These are phyloP conservation scores for Stipa capillata DNA, from an alignment of 176 grass and related monocot genomes.

Conservation along the genomic window DNA sequence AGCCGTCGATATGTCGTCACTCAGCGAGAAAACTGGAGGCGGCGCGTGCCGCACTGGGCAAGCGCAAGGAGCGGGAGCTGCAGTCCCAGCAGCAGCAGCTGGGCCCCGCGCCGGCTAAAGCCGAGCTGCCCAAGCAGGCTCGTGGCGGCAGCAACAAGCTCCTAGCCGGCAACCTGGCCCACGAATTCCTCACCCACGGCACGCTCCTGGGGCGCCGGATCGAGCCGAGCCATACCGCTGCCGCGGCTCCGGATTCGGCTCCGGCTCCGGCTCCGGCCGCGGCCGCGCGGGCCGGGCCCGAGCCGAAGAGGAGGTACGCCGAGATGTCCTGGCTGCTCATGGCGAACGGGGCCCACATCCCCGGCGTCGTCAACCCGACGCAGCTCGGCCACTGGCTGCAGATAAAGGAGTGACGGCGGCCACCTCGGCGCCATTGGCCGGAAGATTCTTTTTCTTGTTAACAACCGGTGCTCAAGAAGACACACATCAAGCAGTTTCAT, in stretches of 20 bases:
- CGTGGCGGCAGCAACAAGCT: constrained; percentile 36
- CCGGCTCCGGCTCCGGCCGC: background rate
- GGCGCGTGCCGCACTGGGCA: constrained; percentile 45
- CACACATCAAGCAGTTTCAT: background rate
- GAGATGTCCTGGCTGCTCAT: constrained; percentile 55
- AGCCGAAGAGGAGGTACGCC: constrained; percentile 27
- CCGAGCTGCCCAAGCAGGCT: constrained; percentile 26
- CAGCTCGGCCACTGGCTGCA: constrained; percentile 76
- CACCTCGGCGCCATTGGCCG: background rate
- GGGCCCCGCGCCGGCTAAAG: constrained; percentile 8
- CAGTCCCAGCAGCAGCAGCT: background rate
- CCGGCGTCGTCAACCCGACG: constrained; percentile 86
- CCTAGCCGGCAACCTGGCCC: constrained; percentile 67
- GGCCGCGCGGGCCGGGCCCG: constrained; percentile 14
- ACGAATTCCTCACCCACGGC: constrained; percentile 69
- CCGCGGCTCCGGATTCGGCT: too few relatives aligned
- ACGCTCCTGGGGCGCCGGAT: constrained; percentile 51
- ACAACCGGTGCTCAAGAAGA: too few relatives aligned
- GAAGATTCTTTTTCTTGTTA: too few relatives aligned
- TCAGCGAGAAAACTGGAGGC: constrained; percentile 48
- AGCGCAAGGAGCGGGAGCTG: constrained; percentile 58
- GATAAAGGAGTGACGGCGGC: constrained; percentile 30
- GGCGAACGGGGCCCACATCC: constrained; percentile 40
- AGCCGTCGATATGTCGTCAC: constrained; percentile 54
- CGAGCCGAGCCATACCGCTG: constrained; percentile 17